Evolutionary conservation across 2,329 filamentous ascomycete species (phyloP).

Genomic region (Fusarium devonianum): DNA sequence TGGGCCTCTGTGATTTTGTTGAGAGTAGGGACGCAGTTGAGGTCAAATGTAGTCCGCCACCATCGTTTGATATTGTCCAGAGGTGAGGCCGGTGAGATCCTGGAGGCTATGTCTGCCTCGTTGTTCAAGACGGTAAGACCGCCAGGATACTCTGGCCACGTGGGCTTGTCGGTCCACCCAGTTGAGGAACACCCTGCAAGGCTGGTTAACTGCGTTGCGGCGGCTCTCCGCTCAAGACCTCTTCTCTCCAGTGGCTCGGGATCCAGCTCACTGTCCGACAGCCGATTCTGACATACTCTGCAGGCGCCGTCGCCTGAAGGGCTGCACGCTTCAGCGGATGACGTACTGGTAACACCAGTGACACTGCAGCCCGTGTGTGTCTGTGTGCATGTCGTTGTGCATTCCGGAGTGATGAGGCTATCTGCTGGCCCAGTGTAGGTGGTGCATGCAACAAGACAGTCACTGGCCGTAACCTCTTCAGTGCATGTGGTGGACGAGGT

Average conservation of each 20-base stretch:
- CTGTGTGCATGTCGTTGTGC: conserved; percentile 15
- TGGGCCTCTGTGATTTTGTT: not conserved
- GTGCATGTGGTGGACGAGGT: conserved; percentile 8
- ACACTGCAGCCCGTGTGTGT: conserved; percentile 23
- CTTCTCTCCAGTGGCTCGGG: not conserved
- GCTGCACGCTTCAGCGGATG: conserved; percentile 9
- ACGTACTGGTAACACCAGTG: conserved; percentile 10
- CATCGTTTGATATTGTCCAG: conserved; percentile 1
- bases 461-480: conserved; percentile 19
- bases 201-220: not conserved
- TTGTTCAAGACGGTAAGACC: not conserved
- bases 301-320: not conserved
- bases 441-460: conserved; percentile 26
- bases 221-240: not conserved
- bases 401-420: not conserved
- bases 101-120: not conserved
- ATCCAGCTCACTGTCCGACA: not conserved
- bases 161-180: not conserved
- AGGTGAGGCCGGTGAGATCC: not conserved
- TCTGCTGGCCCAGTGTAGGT: conserved; percentile 17
- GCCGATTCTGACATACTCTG: too few species aligned
- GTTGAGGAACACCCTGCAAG: not conserved
- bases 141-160: conserved; percentile 5
- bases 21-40: not conserved
- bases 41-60: conserved; percentile 1